Evolutionary conservation across 768 basidiomycete genomes (phyloP), one percentile per base, ranked within the genome.

Genomic region (Boletus vinaceobasis): DNA sequence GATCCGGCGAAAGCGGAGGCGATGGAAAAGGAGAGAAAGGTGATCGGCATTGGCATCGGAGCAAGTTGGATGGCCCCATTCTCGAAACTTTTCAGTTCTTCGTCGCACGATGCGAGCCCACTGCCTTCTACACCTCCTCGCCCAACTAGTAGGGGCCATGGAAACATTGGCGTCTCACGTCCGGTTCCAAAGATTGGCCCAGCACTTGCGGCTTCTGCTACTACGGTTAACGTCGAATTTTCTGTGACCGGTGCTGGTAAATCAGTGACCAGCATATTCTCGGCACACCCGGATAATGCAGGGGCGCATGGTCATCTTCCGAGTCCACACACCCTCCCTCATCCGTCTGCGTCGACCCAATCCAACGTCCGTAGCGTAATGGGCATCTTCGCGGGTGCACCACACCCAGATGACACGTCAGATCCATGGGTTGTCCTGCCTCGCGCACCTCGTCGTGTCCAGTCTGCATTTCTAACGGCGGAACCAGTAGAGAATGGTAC

Each of bases 201-300:
- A 2, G 92, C 90, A 11, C 81, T 93, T 31, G 86, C 88, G 11
- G 92, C 97, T 10, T 91, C 90, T 21, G 78, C 90, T 2, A 95
- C 90, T 46, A 94, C 93, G 2, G 95, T 98, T 62, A 97, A 94
- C 55, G 96, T 99, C 52, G 95, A 97, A 75, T 98, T 98, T 71
- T 90, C 86, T 4, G 87, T 90, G 4, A 73, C 81, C 2, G 88
- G 83, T 10, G 75, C 78, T 13, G 79, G 84, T n/a, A 74, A 81
- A 56, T 79, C 82, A 7, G 73, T 82, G 50, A 77, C 80, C 21
- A 80, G 71, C 51, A 65, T 77, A 43, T 69, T 73, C 43, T 71
- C 69, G 33, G 60, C 70, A 33, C 65, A 70, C 48, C 62, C 69
- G 14, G 29, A 59, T 43, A 60, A 58, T 29, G 67, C 67, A 19